These are phyloP conservation scores for Cystobasidium slooffiae DNA, from an alignment of 1,284 basidiomycete genomes.

Conservation along the genomic window DNA sequence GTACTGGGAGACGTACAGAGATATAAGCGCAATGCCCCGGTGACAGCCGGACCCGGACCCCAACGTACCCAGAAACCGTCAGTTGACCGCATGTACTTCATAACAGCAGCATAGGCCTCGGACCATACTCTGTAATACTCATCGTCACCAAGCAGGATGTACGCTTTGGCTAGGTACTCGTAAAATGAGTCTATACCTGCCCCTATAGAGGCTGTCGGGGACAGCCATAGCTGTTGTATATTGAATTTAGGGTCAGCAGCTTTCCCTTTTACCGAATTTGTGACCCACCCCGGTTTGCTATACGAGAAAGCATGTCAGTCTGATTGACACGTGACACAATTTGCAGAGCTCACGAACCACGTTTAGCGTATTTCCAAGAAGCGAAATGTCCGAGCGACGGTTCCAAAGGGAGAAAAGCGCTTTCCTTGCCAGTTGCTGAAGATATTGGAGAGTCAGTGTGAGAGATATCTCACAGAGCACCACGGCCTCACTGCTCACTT, in stretches of 20 bases:
- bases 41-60: no score
- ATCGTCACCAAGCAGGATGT: conserved; percentile 66
- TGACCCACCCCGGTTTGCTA: conserved; percentile 44
- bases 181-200: conserved; percentile 93
- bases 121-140: conserved; percentile 87
- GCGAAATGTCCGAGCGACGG: conserved; percentile 68
- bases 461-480: conserved; percentile 27
- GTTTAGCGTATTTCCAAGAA: conserved; percentile 87
- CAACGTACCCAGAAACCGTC: conserved; percentile 84
- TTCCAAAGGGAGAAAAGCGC: conserved; percentile 94
- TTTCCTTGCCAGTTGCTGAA: conserved; percentile 58
- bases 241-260: neutral
- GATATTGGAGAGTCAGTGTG: neutral
- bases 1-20: conserved; percentile 62
- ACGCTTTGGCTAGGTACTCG: conserved; percentile 69
- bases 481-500: conserved; percentile 70
- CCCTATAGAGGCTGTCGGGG: conserved; percentile 70
- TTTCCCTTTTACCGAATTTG: no score
- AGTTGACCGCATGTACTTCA: conserved; percentile 76
- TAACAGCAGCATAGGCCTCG: conserved; percentile 82
- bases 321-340: neutral
- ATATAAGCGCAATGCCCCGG: conserved; percentile 32
- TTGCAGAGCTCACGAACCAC: conserved; percentile 58
- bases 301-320: neutral
- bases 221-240: conserved; percentile 48